Conservation (phyloP, 73 alveolate genomes). For the Effrenium voratum region DNA sequence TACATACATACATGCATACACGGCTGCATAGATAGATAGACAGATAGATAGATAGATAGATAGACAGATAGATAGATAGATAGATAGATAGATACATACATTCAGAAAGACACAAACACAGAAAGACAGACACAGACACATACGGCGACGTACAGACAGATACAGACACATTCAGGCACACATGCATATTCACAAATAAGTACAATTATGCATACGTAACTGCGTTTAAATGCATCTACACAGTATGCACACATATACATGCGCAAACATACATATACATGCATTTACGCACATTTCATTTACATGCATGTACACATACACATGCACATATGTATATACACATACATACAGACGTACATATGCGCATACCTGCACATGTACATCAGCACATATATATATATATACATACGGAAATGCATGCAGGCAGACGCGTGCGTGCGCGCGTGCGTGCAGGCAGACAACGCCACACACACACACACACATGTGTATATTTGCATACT, state of each 20-base stretch:
- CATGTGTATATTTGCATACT: background rate
- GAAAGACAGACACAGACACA: too few species aligned
- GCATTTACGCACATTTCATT: background rate
- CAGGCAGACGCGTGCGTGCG: background rate
- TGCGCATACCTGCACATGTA: background rate
- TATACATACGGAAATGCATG: background rate
- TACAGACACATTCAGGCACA: too few species aligned
- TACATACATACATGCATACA: too few species aligned
- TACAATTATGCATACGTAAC: too few species aligned
- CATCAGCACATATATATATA: background rate
- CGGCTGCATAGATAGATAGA: too few species aligned
- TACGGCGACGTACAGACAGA: too few species aligned
- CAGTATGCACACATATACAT: background rate
- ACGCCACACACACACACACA: background rate
- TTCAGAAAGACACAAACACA: too few species aligned
- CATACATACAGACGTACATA: background rate
- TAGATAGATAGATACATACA: too few species aligned
- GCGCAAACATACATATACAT: background rate
- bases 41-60: too few species aligned
- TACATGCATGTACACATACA: background rate
- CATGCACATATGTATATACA: background rate
- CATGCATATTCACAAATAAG: too few species aligned
- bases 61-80: too few species aligned
- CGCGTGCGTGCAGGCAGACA: background rate
- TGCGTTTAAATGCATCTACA: too few species aligned